Conservation (phyloP, 805 yeast species). For the Candida xiaguanensis region DNA sequence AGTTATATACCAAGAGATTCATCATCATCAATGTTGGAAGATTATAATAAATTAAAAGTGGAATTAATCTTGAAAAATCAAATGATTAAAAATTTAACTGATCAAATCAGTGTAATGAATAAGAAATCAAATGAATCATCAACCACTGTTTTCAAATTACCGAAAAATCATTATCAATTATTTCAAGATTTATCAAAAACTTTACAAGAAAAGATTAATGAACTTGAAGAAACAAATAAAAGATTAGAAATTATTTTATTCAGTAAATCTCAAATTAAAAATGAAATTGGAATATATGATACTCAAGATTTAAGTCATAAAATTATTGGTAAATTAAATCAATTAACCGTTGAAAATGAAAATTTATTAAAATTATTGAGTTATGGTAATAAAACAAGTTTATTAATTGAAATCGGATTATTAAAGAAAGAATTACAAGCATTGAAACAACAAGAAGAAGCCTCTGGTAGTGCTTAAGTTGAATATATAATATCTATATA, state of each 20-base stretch:
- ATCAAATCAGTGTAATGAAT: slow-evolving; percentile 24
- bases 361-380: slow-evolving; percentile 67
- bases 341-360: slow-evolving; percentile 65
- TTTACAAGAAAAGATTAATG: slow-evolving; percentile 44
- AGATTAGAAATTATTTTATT: slow-evolving; percentile 59
- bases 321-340: slow-evolving; percentile 57
- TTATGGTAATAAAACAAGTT: slow-evolving; percentile 71
- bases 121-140: slow-evolving; percentile 5
- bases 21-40: slow-evolving; percentile 13
- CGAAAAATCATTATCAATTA: slow-evolving; percentile 42
- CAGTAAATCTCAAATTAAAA: slow-evolving; percentile 26
- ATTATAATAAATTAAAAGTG: slow-evolving; percentile 39
- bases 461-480: no score
- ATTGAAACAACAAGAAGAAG: slow-evolving; percentile 8
- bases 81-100: slow-evolving; percentile 32
- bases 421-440: slow-evolving; percentile 26
- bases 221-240: slow-evolving; percentile 57
- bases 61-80: slow-evolving; percentile 55
- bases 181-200: slow-evolving; percentile 47
- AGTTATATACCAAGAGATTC: slow-evolving; percentile 18
- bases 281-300: slow-evolving; percentile 41
- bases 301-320: slow-evolving; percentile 74
- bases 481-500: no score
- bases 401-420: slow-evolving; percentile 63
- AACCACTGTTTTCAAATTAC: slow-evolving; percentile 26